phyloP scores from a whole-genome alignment of 495 filamentous ascomycete species.

The Penicillium paxilli region DNA sequence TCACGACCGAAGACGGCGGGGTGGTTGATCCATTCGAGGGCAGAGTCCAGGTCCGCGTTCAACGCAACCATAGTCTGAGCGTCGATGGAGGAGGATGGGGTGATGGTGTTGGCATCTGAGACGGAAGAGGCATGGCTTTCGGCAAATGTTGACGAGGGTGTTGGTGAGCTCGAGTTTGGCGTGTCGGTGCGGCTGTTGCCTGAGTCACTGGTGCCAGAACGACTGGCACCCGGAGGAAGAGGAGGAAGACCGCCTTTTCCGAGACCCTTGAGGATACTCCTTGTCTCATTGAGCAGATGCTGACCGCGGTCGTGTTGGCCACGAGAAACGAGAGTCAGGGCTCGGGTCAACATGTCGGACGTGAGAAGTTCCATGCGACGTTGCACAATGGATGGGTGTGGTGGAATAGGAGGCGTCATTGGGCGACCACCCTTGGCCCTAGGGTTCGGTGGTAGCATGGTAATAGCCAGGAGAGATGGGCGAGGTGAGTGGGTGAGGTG shows the following conservation, averaged over 20 bases:
- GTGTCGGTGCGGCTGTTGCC: constrained; percentile 41
- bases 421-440: constrained; percentile 62
- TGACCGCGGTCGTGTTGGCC: constrained; percentile 92
- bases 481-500: constrained; percentile 83
- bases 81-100: constrained; percentile 73
- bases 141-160: constrained; percentile 45
- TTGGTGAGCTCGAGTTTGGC: constrained; percentile 39
- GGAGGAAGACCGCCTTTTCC: constrained; percentile 94
- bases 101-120: constrained; percentile 57
- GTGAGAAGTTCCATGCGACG: constrained; percentile 97
- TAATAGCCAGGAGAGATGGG: constrained; percentile 93
- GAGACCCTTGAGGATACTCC: constrained; percentile 92
- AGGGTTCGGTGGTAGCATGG: constrained; percentile 82
- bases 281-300: constrained; percentile 87
- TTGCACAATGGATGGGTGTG: constrained; percentile 93
- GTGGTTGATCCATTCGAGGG: constrained; percentile 99
- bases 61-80: constrained; percentile 76
- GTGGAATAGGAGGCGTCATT: constrained; percentile 82
- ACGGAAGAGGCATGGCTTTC: constrained; percentile 40
- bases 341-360: constrained; percentile 95
- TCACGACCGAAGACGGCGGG: constrained; percentile 95
- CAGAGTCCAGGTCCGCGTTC: constrained; percentile 84
- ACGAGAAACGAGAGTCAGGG: constrained; percentile 85
- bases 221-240: constrained; percentile 60
- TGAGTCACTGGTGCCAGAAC: constrained; percentile 33